These are phyloP conservation scores for Cylindrotheca closterium DNA, from an alignment of 108 stramenopile species.

Conservation along the genomic window DNA sequence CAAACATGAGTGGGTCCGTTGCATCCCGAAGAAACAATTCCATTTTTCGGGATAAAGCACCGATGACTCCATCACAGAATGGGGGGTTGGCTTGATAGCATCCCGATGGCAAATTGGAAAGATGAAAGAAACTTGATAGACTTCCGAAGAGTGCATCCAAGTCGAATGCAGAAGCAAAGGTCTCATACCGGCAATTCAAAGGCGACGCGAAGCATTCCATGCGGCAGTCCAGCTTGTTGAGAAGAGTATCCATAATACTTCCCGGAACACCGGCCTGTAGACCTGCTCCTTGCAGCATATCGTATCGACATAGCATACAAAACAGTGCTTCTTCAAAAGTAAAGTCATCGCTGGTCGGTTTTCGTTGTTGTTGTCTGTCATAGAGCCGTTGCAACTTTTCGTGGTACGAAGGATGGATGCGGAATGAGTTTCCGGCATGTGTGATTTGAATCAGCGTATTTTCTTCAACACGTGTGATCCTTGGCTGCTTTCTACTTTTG, in stretches of 20 bases:
- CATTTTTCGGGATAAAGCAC: slow-evolving; percentile 61
- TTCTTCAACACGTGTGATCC: slow-evolving; percentile 35
- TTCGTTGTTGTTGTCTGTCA: slow-evolving; percentile 27
- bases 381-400: slow-evolving; percentile 61
- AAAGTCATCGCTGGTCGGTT: slow-evolving; percentile 14
- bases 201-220: slow-evolving; percentile 93
- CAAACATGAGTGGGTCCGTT: slow-evolving; percentile 70
- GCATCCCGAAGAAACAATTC: slow-evolving; percentile 22
- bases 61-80: slow-evolving; percentile 78
- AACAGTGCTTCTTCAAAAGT: slow-evolving; percentile 46
- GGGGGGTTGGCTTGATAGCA: slow-evolving; percentile 91
- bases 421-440: slow-evolving; percentile 58
- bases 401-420: slow-evolving; percentile 56
- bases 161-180: slow-evolving; percentile 72
- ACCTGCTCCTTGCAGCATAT: slow-evolving; percentile 84
- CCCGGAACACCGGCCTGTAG: slow-evolving; percentile 80
- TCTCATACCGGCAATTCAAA: slow-evolving; percentile 81
- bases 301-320: slow-evolving; percentile 65
- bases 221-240: slow-evolving; percentile 45
- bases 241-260: slow-evolving; percentile 71
- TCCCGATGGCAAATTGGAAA: slow-evolving; percentile 36
- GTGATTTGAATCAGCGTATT: slow-evolving; percentile 23
- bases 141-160: slow-evolving; percentile 80
- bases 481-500: slow-evolving; percentile 32
- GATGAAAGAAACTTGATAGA: slow-evolving; percentile 76